Base-by-base conservation (phyloP, 768 basidiomycete species). In the Hypholoma fasciculare region DNA sequence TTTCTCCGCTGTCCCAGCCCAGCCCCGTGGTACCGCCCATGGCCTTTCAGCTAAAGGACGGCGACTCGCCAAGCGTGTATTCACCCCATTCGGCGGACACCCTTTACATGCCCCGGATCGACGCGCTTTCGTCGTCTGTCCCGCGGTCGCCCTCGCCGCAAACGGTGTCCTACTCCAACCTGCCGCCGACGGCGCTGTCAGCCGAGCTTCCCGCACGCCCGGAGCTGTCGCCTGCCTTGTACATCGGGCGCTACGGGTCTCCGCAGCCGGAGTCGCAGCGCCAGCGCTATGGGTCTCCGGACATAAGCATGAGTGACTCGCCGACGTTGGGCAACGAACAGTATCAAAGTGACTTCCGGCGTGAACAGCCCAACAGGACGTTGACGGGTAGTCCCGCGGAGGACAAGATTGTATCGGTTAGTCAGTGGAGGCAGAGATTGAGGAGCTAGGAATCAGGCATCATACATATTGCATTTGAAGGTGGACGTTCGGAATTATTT, bases 81-180 rank as follows among this genome's bases (percentile, higher is more conserved):
- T 52, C 51, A 2, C n/a, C 30, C 19, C 51, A 12, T 3, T 52
- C 51, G 12, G 39, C 26, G 13, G 51, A 52, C 39, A 52, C 37
- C 20, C 38, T 52, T 19, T 27, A 16, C 51, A 52, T 49, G 27
- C 63, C 50, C 37, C 57, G 61, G 9, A 55, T 38, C 23, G 36
- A 9, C 13, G 65, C 61, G 20, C 48, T 65, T 17, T 65, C 67
- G 38, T 65, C 67, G 38, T 65, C 62, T n/a, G 64, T 68, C 4
- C 71, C 72, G 7, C 61, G 70, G 14, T 61, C 67, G 12, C 68
- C 69, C 19, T 68, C 69, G 16, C 67, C 64, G 14, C 54, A 63
- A 17, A 56, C 55, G 19, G 54, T 48, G 26, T 64, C 57, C 9
- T 62, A 64, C 52, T 39, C 59, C 16, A 62, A 63, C 13, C 55